Evolutionary conservation across 2,329 filamentous ascomycete genomes (phyloP), one percentile per base, ranked within the genome.

Genomic region (Aureobasidium sp.): DNA sequence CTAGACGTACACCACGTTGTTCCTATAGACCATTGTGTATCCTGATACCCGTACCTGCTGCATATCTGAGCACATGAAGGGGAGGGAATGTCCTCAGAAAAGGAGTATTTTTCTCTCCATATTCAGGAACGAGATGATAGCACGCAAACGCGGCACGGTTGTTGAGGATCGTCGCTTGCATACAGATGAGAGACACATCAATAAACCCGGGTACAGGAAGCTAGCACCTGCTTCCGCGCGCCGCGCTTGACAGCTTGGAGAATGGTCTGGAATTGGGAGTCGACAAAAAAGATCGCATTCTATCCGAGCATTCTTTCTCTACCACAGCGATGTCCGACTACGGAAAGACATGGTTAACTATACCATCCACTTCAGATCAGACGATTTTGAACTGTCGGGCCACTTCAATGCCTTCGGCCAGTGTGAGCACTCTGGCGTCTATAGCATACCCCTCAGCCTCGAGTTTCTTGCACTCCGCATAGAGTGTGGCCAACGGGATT

Each of bases 361-460:
- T 34, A 3, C 9, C 31, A 31, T 31, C 31, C 31, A 31, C 12
- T 47, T 29, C 15, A 9, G 27, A 48, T 9, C n/a, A 48, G 25
- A 48, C 45, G 4, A 77, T 62, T 62, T 70, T 76, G 72, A 73
- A 78, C 52, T 72, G 64, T 76, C 85, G 88, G 22, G 87, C 87
- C 65, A 90, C 76, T 70, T 92, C 85, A 64, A 93, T 86, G 0
- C 89, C 89, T 73, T 93, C 89, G 0, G 89, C 90, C 49, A 93
- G 75, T 5, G 88, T 90, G 1, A 87, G 89, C 2, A 93, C 86
- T 42, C 89, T 80, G 6, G 89, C 89, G 73, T 94, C 90, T 67
- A 94, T 89, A 1, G 87, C 89, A 73, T 84, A 91, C 0, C 90
- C 90, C 66, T 90, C 78, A 2, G 77, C 76, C 70, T 91, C 88